phyloP scores from a whole-genome alignment of 345 rosid genomes.

The Aquilaria yunnanensis region DNA sequence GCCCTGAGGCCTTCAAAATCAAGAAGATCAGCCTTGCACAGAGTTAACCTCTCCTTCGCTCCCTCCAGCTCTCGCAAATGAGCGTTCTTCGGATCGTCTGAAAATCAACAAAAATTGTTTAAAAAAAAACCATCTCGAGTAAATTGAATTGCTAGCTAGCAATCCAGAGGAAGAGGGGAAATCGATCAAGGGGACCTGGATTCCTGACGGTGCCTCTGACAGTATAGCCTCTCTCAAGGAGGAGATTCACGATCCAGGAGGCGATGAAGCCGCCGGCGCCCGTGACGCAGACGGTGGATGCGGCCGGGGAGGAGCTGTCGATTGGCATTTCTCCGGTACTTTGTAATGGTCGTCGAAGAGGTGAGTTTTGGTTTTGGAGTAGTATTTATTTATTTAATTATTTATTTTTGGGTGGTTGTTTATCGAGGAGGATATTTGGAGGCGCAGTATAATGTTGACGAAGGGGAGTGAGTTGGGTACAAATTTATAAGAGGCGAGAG shows the following conservation, averaged over 20 bases:
- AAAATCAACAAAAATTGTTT: not conserved
- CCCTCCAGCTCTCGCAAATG: slow-evolving; percentile 91
- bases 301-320: slow-evolving; percentile 29
- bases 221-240: slow-evolving; percentile 70
- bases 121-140: too few species aligned
- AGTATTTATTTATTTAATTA: too few species aligned
- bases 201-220: slow-evolving; percentile 86
- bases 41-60: slow-evolving; percentile 71
- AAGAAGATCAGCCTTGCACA: slow-evolving; percentile 76
- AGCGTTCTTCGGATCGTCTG: slow-evolving; percentile 79
- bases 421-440: too few species aligned
- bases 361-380: too few species aligned
- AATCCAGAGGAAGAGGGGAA: not conserved
- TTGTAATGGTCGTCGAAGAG: too few species aligned
- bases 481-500: too few species aligned
- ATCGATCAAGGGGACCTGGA: slow-evolving; percentile 38
- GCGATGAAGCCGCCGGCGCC: slow-evolving; percentile 99
- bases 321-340: slow-evolving; percentile 32
- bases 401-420: too few species aligned
- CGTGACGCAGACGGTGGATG: slow-evolving; percentile 81
- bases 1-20: slow-evolving; percentile 54
- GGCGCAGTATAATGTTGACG: too few species aligned
- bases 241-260: slow-evolving; percentile 90
- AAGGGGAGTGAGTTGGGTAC: too few species aligned
- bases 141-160: too few species aligned